These are phyloP conservation scores for Xylaria flabelliformis DNA, from an alignment of 495 filamentous ascomycete species.

Conservation along the genomic window DNA sequence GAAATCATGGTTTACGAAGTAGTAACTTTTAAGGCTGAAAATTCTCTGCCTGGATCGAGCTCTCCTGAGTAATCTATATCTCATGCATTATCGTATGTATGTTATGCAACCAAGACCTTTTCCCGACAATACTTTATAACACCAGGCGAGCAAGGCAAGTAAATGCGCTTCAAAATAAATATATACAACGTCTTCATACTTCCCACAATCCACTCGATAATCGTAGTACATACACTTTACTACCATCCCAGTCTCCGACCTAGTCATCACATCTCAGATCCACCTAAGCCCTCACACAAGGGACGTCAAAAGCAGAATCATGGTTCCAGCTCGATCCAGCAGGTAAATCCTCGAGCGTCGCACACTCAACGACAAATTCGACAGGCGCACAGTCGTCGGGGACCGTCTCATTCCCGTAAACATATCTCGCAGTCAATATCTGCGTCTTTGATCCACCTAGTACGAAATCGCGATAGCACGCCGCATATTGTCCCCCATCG, in stretches of 20 bases:
- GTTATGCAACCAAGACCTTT: not conserved
- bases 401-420: conserved; percentile 14
- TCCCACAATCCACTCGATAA: not conserved
- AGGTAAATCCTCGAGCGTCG: not conserved
- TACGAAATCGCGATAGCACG: not conserved
- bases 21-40: not conserved
- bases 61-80: not conserved
- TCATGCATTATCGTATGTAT: not conserved
- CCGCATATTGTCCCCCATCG: not conserved
- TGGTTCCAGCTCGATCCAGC: conserved; percentile 8
- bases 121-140: not conserved
- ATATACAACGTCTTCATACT: not conserved
- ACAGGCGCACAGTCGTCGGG: not conserved
- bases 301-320: conserved; percentile 14
- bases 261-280: not conserved
- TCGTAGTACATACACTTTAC: not conserved
- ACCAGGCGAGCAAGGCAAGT: not conserved
- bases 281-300: not conserved
- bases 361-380: conserved; percentile 20
- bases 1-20: too few relatives aligned
- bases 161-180: not conserved
- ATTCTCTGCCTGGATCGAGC: not conserved
- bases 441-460: not conserved
- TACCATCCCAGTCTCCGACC: not conserved
- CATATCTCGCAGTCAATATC: conserved; percentile 5